Conservation (phyloP, 1,284 basidiomycete species). For the Malassezia japonica region DNA sequence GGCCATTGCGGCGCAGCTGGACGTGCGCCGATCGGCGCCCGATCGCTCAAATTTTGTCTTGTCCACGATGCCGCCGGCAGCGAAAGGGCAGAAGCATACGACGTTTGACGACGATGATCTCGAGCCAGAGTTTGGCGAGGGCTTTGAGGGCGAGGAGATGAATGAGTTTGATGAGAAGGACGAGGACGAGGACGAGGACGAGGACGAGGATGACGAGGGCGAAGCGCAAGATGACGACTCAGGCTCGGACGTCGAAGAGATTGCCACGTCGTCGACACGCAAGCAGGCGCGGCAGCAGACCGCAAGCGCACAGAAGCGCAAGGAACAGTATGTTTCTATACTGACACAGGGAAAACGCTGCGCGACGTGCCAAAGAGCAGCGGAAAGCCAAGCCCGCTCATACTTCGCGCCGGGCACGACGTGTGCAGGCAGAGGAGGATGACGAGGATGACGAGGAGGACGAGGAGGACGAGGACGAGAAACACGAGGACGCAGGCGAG, state of each 20-base stretch:
- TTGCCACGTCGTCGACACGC: constrained; percentile 7
- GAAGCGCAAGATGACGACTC: neutral
- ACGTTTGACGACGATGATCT: neutral
- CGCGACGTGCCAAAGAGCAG: constrained; percentile 5
- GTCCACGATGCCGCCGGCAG: constrained; percentile 3
- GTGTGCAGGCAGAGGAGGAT: neutral
- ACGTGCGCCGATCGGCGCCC: constrained; percentile 2
- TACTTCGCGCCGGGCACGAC: constrained; percentile 5
- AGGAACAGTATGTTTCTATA: neutral
- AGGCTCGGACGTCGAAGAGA: constrained; percentile 12
- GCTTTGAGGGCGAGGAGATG: neutral
- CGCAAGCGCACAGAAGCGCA: neutral
- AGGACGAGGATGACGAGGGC: neutral
- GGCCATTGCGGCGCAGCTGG: neutral
- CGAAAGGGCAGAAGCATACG: neutral
- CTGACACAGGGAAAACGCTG: constrained; percentile 4
- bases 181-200: neutral
- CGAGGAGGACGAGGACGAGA: neutral
- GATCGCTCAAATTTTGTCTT: constrained; percentile 6
- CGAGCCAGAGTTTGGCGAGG: neutral
- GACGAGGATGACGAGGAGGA: neutral
- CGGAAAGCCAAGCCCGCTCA: neutral
- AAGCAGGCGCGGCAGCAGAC: neutral
- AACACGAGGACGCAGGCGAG: neutral
- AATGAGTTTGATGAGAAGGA: neutral